Evolutionary conservation across 257 asterid genomes (phyloP), one percentile per base, ranked within the genome.

Genomic region (Thymus quinquecostatus): DNA sequence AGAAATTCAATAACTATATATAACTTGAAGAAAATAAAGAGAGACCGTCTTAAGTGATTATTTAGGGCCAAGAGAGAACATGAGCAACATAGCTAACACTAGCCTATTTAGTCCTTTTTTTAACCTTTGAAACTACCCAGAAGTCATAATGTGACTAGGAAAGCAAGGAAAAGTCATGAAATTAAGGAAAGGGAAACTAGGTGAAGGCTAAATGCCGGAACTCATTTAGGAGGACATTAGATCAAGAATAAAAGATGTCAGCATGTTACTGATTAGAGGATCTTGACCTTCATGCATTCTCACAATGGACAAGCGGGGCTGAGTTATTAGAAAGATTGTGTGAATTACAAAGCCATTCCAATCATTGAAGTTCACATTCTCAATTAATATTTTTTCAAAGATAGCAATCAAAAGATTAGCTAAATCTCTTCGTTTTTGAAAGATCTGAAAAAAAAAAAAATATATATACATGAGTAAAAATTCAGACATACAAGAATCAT

Each of bases 401-500:
- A 32, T 33, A 70, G 72, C 33, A 62, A 36, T 45, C 45, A 21
- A 76, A 14, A 48, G 1, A 14, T 56, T 4, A 44, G 21, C 50
- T 44, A 32, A 29, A 32, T 13, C 41, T 53, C n/a, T 56, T 69
- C 49, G 21, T 21, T 21, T 21, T 32, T 60, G 13, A 58, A 58
- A 27, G 48, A 61, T 29, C 21, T 62, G 34, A 75, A 71, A 47
- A 71, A 59, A 62, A 67, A 60, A 62, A 27, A 33, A 56, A 70
- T 57, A n/a, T n/a, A n/a, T n/a, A n/a, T 50, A 59, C 49, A n/a
- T 50, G 64, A 36, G 66, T 14, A 62, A 51, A 21, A 63, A 78
- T 66, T 64, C 65, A 65, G 29, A 85, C 96, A 48, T 88, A 93
- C 98, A 83, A 93, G 96, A 79, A 90, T 82, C 40, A 76, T 77